Conservation (phyloP, 257 asterid species). For the Lycium barbarum region DNA sequence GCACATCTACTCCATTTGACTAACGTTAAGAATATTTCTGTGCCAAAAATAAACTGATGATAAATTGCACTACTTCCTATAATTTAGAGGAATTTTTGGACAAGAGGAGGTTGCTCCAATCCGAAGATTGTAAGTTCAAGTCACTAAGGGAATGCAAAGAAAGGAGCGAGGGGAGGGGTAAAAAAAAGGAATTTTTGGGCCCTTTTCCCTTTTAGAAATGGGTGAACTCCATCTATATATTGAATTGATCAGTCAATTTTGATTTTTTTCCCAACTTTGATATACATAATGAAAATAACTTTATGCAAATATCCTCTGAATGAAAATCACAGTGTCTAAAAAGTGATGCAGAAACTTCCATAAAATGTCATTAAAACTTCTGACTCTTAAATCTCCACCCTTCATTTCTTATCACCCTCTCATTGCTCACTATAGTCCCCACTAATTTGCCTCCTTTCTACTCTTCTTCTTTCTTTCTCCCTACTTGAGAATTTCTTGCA, state of each 20-base stretch:
- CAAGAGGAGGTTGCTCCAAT: too few relatives aligned
- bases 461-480: conserved; percentile 30
- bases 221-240: not conserved
- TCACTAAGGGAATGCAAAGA: too few relatives aligned
- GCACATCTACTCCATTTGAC: too few relatives aligned
- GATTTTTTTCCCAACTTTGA: not conserved
- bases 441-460: conserved; percentile 21
- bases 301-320: not conserved
- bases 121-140: too few relatives aligned
- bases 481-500: not conserved
- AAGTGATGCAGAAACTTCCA: conserved; percentile 53
- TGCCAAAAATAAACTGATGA: too few relatives aligned
- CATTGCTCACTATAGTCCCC: conserved; percentile 29
- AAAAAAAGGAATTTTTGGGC: too few relatives aligned
- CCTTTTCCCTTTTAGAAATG: not conserved
- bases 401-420: conserved; percentile 80
- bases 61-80: too few relatives aligned
- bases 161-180: too few relatives aligned
- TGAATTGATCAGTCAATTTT: not conserved
- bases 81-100: too few relatives aligned
- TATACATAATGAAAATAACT: not conserved
- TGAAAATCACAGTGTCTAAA: not conserved
- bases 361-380: conserved; percentile 57
- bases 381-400: conserved; percentile 91
- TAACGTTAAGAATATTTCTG: too few relatives aligned